Evolutionary conservation across 2,329 filamentous ascomycete species (phyloP).

Genomic region (Pseudocercospora crystallina): DNA sequence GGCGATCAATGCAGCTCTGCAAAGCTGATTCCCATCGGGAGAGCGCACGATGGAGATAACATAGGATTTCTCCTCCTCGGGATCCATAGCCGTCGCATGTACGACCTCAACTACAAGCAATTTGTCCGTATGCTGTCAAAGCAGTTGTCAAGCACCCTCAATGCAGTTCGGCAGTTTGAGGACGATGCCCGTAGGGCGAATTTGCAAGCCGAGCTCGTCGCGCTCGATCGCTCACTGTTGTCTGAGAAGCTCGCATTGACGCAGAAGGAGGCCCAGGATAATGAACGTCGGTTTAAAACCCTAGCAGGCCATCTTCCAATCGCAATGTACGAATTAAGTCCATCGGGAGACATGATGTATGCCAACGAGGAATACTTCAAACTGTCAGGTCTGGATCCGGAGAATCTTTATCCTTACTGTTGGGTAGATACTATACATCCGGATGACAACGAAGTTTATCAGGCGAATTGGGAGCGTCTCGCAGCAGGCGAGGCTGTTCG

Average conservation of each 20-base stretch:
- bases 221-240: slow-evolving; percentile 16
- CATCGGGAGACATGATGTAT: slow-evolving; percentile 37
- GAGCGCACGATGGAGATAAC: slow-evolving; percentile 16
- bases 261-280: slow-evolving; percentile 26
- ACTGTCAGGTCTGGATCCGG: slow-evolving; percentile 22
- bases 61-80: slow-evolving; percentile 32
- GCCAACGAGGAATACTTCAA: slow-evolving; percentile 40
- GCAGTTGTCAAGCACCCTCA: slow-evolving; percentile 24
- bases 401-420: slow-evolving; percentile 15
- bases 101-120: slow-evolving; percentile 34
- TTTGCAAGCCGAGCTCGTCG: slow-evolving; percentile 15
- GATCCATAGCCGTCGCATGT: slow-evolving; percentile 37
- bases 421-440: slow-evolving; percentile 7
- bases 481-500: slow-evolving; percentile 20
- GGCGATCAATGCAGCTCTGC: slow-evolving; percentile 35
- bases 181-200: slow-evolving; percentile 15
- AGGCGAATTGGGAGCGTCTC: slow-evolving; percentile 20
- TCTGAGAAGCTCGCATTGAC: slow-evolving; percentile 25
- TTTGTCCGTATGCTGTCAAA: slow-evolving; percentile 35
- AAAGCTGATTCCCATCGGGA: slow-evolving; percentile 37
- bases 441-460: slow-evolving; percentile 13
- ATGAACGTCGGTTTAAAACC: slow-evolving; percentile 36
- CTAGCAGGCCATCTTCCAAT: slow-evolving; percentile 41
- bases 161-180: slow-evolving; percentile 32
- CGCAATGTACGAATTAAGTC: slow-evolving; percentile 40